Percentiles rank a stretch among this genome's conserved stretches.
These are phyloP conservation scores for Crithidia bombi DNA, from an alignment of 208 protist species.

Conservation along the genomic window DNA sequence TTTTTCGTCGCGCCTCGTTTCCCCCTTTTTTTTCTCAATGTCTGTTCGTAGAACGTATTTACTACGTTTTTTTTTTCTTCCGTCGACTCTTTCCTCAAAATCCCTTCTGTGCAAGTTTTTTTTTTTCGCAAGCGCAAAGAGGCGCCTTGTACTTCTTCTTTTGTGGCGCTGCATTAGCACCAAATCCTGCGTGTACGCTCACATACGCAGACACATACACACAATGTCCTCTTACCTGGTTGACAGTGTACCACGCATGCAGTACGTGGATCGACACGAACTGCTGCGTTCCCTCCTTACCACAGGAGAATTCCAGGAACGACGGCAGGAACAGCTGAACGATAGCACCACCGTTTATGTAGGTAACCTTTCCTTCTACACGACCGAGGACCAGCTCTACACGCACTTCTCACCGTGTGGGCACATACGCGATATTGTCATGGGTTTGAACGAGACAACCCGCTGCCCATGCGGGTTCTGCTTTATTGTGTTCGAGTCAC, in stretches of 20 bases:
- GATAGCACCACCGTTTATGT: conserved; percentile 96
- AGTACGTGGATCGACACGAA: conserved; percentile 88
- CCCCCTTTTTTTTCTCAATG: no score
- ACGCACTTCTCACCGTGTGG: conserved; percentile 95
- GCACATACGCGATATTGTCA: conserved; percentile 96
- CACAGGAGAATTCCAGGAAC: conserved; percentile 66
- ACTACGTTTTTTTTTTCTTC: not conserved
- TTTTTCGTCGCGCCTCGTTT: no score
- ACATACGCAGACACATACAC: not conserved
- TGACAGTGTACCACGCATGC: conserved; percentile 64
- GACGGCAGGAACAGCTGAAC: conserved; percentile 74
- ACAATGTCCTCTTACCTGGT: conserved; percentile 74
- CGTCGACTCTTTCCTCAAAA: not conserved
- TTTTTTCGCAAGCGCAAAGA: no score
- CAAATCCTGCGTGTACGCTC: not conserved
- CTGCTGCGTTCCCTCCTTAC: conserved; percentile 71
- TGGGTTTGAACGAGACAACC: conserved; percentile 96
- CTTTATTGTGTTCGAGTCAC: conserved; percentile 97
- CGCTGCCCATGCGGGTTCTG: conserved; percentile 98
- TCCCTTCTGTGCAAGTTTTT: no score
- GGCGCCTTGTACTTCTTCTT: no score
- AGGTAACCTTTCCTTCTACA: conserved; percentile 98
- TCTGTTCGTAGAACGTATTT: no score
- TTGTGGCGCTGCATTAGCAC: not conserved
- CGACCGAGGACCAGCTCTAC: conserved; percentile 97